A percentile compares a stretch with the other conserved stretches of the same genome.
phyloP scores from a whole-genome alignment of 192 early-diverging fungal genomes.

The Mortierella alpina region DNA sequence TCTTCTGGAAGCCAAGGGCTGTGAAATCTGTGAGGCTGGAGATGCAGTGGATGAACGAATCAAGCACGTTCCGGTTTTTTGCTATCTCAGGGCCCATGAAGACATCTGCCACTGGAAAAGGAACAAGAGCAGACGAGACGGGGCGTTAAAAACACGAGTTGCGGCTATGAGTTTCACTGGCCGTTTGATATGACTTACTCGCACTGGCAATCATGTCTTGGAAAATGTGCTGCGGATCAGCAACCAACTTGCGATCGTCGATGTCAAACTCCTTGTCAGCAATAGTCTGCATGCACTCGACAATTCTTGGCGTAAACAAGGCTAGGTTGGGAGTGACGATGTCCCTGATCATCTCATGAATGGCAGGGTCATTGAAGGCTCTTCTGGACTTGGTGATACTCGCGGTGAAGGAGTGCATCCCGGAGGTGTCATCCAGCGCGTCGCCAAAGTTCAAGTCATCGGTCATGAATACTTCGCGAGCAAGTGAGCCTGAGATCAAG shows the following conservation, averaged over 20 bases:
- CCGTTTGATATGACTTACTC: conserved; percentile 25
- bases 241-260: conserved; percentile 17
- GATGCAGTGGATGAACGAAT: conserved; percentile 28
- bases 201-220: conserved; percentile 47
- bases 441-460: conserved; percentile 7
- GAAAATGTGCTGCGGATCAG: conserved; percentile 16
- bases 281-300: conserved; percentile 13
- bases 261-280: conserved; percentile 7
- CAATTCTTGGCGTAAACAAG: conserved; percentile 27
- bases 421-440: no score
- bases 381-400: no score
- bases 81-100: conserved; percentile 42
- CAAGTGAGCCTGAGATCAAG: no score
- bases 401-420: no score
- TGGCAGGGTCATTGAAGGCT: neutral
- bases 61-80: conserved; percentile 15
- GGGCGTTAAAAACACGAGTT: conserved; percentile 1
- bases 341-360: conserved; percentile 38
- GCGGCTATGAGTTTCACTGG: no score
- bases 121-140: neutral
- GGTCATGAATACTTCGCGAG: conserved; percentile 47
- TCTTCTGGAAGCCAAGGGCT: neutral
- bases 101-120: conserved; percentile 28
- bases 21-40: conserved; percentile 16
- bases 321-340: conserved; percentile 37